phyloP scores from a whole-genome alignment of 768 basidiomycete species.

The Imleria badia region DNA sequence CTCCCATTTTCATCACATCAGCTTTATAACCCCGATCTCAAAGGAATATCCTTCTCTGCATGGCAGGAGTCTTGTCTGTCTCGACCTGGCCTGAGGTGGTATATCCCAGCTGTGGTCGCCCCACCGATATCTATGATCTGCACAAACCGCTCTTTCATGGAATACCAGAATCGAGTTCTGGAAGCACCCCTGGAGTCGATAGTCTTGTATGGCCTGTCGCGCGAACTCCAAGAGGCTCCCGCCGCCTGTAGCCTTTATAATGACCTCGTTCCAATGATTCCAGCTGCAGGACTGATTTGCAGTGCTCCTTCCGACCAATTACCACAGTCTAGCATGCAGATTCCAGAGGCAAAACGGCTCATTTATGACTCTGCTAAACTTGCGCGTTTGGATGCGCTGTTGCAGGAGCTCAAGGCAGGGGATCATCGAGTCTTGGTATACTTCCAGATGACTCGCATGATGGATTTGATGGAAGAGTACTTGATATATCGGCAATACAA shows the following conservation, averaged over 20 bases:
- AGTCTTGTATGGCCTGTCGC: conserved; percentile 82
- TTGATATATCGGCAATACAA: conserved; percentile 96
- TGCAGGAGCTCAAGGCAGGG: conserved; percentile 88
- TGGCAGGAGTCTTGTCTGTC: conserved; percentile 84
- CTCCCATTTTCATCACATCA: conserved; percentile 28
- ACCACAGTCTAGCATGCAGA: conserved; percentile 81
- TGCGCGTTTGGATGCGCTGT: conserved; percentile 81
- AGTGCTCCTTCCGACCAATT: conserved; percentile 70
- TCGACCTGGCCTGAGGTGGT: conserved; percentile 78
- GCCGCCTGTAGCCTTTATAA: conserved; percentile 48
- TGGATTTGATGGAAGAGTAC: conserved; percentile 99
- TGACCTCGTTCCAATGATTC: conserved; percentile 54
- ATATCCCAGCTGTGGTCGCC: conserved; percentile 80
- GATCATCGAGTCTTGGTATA: conserved; percentile 95
- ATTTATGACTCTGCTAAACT: conserved; percentile 97
- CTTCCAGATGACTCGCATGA: conserved; percentile 99
- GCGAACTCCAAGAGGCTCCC: conserved; percentile 58
- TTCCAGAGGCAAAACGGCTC: conserved; percentile 92
- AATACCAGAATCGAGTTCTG: conserved; percentile 56
- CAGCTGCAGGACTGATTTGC: conserved; percentile 65
- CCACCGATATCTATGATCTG: conserved; percentile 77
- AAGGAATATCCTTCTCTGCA: conserved; percentile 54
- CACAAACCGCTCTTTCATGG: conserved; percentile 75
- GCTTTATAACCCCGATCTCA: conserved; percentile 47
- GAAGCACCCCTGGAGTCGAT: conserved; percentile 75